Evolutionary conservation across 305 asterid genomes (phyloP).

Genomic region (Fraxinus sp.): DNA sequence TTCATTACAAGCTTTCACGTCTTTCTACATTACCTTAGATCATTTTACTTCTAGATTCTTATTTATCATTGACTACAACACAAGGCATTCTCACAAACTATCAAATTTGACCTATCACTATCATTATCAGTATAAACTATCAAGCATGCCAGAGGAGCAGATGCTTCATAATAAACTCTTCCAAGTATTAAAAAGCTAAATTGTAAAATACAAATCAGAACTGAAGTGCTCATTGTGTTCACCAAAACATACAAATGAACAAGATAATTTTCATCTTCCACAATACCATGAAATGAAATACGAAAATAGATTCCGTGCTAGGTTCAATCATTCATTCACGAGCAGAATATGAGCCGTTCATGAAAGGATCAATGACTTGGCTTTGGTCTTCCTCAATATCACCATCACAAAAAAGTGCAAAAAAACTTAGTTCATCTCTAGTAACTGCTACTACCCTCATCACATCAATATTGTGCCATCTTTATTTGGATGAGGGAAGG

Average conservation of each 20-base stretch:
- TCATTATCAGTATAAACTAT: background rate
- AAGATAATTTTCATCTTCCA: background rate
- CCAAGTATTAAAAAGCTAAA: background rate
- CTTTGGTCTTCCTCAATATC: background rate
- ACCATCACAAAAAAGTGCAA: background rate
- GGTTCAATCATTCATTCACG: background rate
- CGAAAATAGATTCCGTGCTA: background rate
- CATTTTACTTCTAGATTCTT: background rate
- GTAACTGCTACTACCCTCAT: background rate
- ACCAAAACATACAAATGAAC: background rate
- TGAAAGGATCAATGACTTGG: background rate
- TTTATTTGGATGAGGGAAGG: background rate
- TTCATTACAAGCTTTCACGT: background rate
- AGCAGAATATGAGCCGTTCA: background rate
- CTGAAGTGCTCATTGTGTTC: background rate
- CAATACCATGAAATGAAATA: background rate
- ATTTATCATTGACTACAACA: background rate
- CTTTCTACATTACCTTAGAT: background rate
- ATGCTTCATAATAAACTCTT: background rate
- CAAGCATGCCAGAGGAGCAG: background rate
- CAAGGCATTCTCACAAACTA: background rate
- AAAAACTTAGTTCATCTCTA: background rate
- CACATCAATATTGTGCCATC: background rate
- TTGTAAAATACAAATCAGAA: background rate
- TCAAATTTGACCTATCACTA: background rate